Conservation (phyloP, 495 filamentous ascomycete species). For the Copromyces sp. region DNA sequence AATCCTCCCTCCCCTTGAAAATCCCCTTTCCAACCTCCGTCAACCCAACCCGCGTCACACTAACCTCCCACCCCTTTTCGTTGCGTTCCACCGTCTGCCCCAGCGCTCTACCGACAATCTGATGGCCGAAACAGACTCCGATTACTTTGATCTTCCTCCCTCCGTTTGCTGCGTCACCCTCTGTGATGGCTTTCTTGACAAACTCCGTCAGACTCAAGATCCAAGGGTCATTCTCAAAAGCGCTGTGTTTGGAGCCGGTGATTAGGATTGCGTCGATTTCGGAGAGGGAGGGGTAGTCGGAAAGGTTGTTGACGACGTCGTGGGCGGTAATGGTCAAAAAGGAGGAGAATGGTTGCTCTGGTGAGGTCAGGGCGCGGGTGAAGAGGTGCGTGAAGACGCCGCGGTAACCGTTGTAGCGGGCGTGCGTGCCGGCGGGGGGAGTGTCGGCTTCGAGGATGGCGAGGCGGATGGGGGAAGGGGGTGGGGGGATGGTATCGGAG, state of each 20-base stretch:
- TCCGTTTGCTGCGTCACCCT: constrained; percentile 16
- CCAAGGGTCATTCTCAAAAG: constrained; percentile 60
- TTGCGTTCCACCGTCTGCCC: constrained; percentile 57
- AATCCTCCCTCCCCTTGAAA: constrained; percentile 51
- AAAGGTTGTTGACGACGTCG: constrained; percentile 49
- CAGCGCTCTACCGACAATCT: constrained; percentile 73
- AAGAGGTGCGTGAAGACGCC: constrained; percentile 63
- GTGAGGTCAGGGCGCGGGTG: constrained; percentile 23
- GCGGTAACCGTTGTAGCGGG: constrained; percentile 61
- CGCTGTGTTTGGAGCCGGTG: constrained; percentile 54
- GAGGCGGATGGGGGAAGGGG: constrained; percentile 52
- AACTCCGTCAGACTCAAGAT: constrained; percentile 66
- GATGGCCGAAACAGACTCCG: constrained; percentile 86
- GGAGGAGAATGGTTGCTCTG: constrained; percentile 17
- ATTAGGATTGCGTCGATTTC: constrained; percentile 75
- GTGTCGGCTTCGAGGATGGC: constrained; percentile 79
- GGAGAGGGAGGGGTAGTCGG: constrained; percentile 55
- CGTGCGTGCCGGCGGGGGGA: constrained; percentile 43
- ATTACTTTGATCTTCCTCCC: constrained; percentile 49
- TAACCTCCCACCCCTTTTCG: constrained; percentile 68
- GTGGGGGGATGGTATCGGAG: constrained; percentile 4
- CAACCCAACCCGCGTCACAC: constrained; percentile 59
- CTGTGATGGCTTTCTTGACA: constrained; percentile 36
- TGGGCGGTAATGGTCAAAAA: constrained; percentile 52
- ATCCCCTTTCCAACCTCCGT: constrained; percentile 61